phyloP scores from a whole-genome alignment of 1,284 basidiomycete genomes.

The Malassezia vespertilionis region DNA sequence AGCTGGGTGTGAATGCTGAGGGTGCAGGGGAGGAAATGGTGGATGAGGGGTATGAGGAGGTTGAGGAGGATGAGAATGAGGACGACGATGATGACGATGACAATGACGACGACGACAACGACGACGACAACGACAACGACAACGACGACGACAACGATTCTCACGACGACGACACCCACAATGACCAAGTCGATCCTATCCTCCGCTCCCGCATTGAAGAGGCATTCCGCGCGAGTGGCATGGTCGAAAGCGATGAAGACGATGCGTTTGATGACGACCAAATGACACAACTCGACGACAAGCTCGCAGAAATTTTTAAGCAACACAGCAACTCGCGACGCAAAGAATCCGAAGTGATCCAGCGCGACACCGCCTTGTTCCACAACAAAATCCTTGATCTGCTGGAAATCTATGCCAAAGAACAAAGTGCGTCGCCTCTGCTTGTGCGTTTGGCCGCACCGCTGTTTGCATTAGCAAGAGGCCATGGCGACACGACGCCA shows the following conservation, averaged over 20 bases:
- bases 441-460: conserved; percentile 63
- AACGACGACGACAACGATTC: conserved; percentile 51
- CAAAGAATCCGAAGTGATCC: conserved; percentile 24
- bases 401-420: conserved; percentile 69
- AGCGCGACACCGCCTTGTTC: conserved; percentile 58
- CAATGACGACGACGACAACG: conserved; percentile 54
- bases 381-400: conserved; percentile 89
- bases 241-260: conserved; percentile 52
- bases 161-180: conserved; percentile 46
- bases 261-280: conserved; percentile 63
- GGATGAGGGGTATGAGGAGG: conserved; percentile 18
- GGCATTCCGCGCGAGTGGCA: conserved; percentile 63
- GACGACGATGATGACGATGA: conserved; percentile 17
- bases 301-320: conserved; percentile 78
- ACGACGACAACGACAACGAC: conserved; percentile 49
- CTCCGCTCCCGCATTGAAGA: conserved; percentile 65
- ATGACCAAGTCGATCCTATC: conserved; percentile 53
- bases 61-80: conserved; percentile 49
- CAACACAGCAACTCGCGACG: conserved; percentile 54
- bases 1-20: conserved; percentile 16
- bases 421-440: conserved; percentile 58
- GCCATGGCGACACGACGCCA: conserved; percentile 41
- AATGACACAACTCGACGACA: conserved; percentile 91
- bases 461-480: conserved; percentile 58
- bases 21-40: conserved; percentile 12